These are phyloP conservation scores for Quercus rubra DNA, from an alignment of 306 rosid species.

Conservation along the genomic window DNA sequence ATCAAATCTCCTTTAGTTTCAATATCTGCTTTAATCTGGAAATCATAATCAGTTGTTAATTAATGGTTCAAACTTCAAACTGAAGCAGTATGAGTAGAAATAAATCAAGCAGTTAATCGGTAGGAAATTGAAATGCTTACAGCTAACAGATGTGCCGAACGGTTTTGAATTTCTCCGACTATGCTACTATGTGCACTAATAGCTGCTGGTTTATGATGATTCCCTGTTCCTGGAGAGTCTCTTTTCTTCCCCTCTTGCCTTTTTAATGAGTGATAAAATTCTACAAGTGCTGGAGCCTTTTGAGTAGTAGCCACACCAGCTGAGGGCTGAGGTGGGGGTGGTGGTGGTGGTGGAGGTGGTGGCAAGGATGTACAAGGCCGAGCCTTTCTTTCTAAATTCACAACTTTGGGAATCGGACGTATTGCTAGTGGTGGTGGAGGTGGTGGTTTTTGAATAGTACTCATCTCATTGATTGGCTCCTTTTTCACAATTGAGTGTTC, in stretches of 20 bases:
- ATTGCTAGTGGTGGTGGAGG: constrained; percentile 27
- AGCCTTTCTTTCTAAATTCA: constrained; percentile 30
- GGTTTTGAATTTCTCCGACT: constrained; percentile 93
- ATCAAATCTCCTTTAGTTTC: constrained; percentile 89
- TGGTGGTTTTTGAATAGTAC: constrained; percentile 26
- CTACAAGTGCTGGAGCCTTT: constrained; percentile 50
- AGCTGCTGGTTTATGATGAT: constrained; percentile 41
- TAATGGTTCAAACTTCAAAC: constrained; percentile 11
- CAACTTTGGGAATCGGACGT: constrained; percentile 26
- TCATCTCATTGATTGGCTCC: constrained; percentile 35
- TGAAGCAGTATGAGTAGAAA: constrained; percentile 9
- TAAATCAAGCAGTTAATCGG: constrained; percentile 11
- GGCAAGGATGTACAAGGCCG: constrained; percentile 32
- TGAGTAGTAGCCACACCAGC: constrained; percentile 37
- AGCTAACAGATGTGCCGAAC: constrained; percentile 88
- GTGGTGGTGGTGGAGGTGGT: constrained; percentile 58
- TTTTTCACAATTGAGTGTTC: constrained; percentile 46
- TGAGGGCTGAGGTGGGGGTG: constrained; percentile 42
- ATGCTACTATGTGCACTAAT: constrained; percentile 76
- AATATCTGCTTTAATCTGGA: constrained; percentile 80
- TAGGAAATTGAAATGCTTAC: constrained; percentile 44
- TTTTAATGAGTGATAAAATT: constrained; percentile 52
- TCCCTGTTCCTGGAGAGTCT: constrained; percentile 35
- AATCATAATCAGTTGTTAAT: constrained; percentile 21
- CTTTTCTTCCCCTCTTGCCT: constrained; percentile 58